Conservation (phyloP, 768 basidiomycete species). For the Lactarius akahatsu region DNA sequence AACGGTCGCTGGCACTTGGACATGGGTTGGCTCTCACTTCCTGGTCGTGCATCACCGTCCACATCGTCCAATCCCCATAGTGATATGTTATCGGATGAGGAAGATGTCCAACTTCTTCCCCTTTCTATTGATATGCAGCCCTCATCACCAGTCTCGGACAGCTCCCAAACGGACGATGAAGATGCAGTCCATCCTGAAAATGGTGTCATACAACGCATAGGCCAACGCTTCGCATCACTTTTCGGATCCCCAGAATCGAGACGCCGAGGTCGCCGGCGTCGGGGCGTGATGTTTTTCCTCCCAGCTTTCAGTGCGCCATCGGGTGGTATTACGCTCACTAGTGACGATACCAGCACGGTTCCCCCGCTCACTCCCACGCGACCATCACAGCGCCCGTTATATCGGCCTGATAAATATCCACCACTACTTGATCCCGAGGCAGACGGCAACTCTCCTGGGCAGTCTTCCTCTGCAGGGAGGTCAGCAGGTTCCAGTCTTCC, state of each 20-base stretch:
- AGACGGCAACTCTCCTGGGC: neutral
- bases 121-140: slow-evolving; percentile 60
- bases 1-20: slow-evolving; percentile 76
- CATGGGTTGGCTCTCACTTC: slow-evolving; percentile 55
- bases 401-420: slow-evolving; percentile 22
- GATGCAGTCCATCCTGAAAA: slow-evolving; percentile 46
- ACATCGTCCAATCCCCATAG: slow-evolving; percentile 7
- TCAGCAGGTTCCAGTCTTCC: slow-evolving; percentile 9
- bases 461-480: slow-evolving; percentile 13
- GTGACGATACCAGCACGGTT: neutral
- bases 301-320: slow-evolving; percentile 62
- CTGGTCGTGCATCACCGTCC: slow-evolving; percentile 31
- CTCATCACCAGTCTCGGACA: slow-evolving; percentile 50
- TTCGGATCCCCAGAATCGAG: slow-evolving; percentile 33
- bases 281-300: slow-evolving; percentile 72
- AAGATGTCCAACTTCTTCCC: slow-evolving; percentile 53
- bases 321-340: slow-evolving; percentile 34
- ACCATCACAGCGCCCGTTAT: slow-evolving; percentile 20
- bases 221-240: slow-evolving; percentile 54
- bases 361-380: slow-evolving; percentile 7
- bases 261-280: slow-evolving; percentile 38
- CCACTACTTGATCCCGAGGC: slow-evolving; percentile 11
- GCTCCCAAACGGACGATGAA: slow-evolving; percentile 44
- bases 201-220: slow-evolving; percentile 51
- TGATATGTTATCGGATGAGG: slow-evolving; percentile 26